Evolutionary conservation across 805 yeast species (phyloP), one percentile per base, ranked within the genome.

Genomic region (Candida awuae): DNA sequence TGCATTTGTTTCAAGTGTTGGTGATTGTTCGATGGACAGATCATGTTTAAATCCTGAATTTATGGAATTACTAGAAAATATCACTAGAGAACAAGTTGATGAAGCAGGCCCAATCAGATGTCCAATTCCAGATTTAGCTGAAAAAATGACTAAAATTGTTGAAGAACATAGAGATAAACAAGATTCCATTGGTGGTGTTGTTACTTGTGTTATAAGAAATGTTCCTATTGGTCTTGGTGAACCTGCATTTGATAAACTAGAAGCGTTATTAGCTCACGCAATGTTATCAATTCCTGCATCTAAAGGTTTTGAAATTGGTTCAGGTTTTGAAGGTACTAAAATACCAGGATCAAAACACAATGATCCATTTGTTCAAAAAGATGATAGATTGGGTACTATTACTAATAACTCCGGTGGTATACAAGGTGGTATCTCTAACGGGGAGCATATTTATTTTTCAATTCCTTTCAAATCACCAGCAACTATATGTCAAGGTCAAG

Each of bases 381-480:
- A 72, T 10, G 76, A 79, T 20, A 72, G 70, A 54, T 70, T 92
- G 57, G 81, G 90, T 62, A 92, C 98, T 19, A 71, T 61, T 52
- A 88, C 97, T 15, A 92, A 92, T 68, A 79, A 81, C 63, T 84
- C 95, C 14, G 98, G 97, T 53, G 98, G 98, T 66, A 77, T 87
- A 47, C 98, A 92, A 70, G 98, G 98, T 56, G 98, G 98, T 57
- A 92, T 92, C 57, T 68, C 95, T 37, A 92, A 92, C 59, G 98
- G 98, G 52, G 98, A 92, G 64, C 73, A 84, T 64, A 84, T 92
- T 55, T 92, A 83, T 68, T 92, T 92, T 63, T 81, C 84, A 19
- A 90, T 92, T 32, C 97, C 97, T 4, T 92, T 92, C 77, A 92
- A 92, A 68, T 88, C 97, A 2, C 97, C 95, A 14, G 98, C 98